Conservation (phyloP, 371 early-diverging fungal species). For the Capillidium heterosporum region DNA sequence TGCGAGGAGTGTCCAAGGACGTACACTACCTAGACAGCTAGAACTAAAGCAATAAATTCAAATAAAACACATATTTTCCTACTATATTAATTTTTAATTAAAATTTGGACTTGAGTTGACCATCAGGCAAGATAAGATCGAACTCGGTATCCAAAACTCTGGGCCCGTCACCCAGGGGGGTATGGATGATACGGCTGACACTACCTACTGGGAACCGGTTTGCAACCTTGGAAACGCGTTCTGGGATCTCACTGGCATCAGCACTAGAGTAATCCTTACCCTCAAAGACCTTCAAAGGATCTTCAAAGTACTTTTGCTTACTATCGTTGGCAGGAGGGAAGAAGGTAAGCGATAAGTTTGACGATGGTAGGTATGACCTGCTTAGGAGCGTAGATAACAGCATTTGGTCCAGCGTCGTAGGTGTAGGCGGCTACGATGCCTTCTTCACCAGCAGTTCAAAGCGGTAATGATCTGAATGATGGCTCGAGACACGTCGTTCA, state of each 20-base stretch:
- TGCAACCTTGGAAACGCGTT: slow-evolving; percentile 22
- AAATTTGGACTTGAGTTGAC: not conserved
- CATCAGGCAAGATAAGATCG: not conserved
- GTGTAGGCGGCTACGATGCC: slow-evolving; percentile 64
- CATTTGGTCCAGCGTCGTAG: slow-evolving; percentile 98
- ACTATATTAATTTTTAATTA: too few relatives aligned
- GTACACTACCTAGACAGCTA: not conserved
- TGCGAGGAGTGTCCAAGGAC: slow-evolving; percentile 20
- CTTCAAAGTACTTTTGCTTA: slow-evolving; percentile 33
- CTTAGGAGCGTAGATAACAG: slow-evolving; percentile 80
- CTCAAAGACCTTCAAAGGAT: slow-evolving; percentile 31
- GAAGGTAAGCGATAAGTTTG: slow-evolving; percentile 52
- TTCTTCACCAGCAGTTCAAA: slow-evolving; percentile 54
- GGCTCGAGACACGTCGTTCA: slow-evolving; percentile 83
- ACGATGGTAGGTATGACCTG: slow-evolving; percentile 69
- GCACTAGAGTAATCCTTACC: not conserved
- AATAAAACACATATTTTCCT: too few relatives aligned
- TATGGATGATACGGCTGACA: slow-evolving; percentile 76
- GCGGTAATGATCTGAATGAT: slow-evolving; percentile 70
- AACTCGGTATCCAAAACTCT: slow-evolving; percentile 27
- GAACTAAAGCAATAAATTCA: not conserved
- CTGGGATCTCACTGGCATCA: not conserved
- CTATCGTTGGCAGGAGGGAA: slow-evolving; percentile 45
- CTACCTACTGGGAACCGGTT: slow-evolving; percentile 46
- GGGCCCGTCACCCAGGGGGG: slow-evolving; percentile 87